Evolutionary conservation across 2,329 filamentous ascomycete genomes (phyloP), one percentile per base, ranked within the genome.

Genomic region (Nemania sp.): DNA sequence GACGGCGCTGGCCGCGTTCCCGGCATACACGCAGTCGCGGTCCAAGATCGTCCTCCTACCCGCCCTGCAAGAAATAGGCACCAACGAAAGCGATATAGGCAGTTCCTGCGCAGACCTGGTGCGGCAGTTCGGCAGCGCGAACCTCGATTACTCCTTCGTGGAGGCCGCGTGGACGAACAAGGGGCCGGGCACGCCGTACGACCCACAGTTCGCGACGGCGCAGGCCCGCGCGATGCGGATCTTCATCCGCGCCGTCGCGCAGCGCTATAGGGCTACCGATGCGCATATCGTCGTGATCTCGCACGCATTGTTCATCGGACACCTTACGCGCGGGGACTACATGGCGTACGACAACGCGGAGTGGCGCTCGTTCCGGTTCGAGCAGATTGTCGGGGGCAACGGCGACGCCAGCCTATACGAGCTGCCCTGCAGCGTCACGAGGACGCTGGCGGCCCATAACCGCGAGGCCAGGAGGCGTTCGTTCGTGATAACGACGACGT

Each of bases 1-100:
- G 47, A 63, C 60, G 3, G 60, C 57, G 2, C 49, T 60, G 17
- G 17, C 7, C 9, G 17, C 39, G 2, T 63, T 63, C 25, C 11
- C 29, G 7, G 21, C n/a, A 1, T 54, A 54, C 25, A 47, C 37
- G 1, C 9, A 40, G 7, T 18, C 25, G 3, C 57, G 39, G 3
- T 13, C 25, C 25, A 29, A 25, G 12, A 46, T 60, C 10, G 11
- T 51, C 3, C 48, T 63, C 4, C 9, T 57, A 0, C 48, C 60
- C 2, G 43, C 50, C 5, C 10, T 60, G 5, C 57, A 54, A 32
- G 57, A 60, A 13, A 1, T 1, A 1, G 32, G 32, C 11, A 0
- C 0, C 3, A 15, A 11, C 12, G 21, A 12, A 1, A 15, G 12
- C 12, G 21, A 53, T 18, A 47, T 7, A 12, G 49, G 53, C 12